Evolutionary conservation across 352 stramenopile genomes (phyloP).

Genomic region (Pythium sp.): DNA sequence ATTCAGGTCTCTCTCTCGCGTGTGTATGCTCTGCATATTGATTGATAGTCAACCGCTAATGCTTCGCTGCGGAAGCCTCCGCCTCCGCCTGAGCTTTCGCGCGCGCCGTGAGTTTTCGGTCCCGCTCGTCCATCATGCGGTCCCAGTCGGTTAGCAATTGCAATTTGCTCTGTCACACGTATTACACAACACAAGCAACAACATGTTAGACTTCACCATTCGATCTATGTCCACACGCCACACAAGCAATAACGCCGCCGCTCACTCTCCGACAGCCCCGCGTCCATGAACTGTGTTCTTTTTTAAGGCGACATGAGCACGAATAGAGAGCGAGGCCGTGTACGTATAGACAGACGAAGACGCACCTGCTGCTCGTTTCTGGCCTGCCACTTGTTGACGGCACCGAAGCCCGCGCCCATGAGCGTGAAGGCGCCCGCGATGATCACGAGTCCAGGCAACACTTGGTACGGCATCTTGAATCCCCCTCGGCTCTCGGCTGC

Average conservation of each 20-base stretch:
- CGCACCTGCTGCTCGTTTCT: slow-evolving; percentile 68
- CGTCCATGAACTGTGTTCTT: neutral
- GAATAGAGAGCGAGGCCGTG: neutral
- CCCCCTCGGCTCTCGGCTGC: neutral
- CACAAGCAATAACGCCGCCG: neutral
- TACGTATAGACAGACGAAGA: neutral
- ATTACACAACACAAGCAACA: neutral
- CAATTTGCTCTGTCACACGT: slow-evolving; percentile 56
- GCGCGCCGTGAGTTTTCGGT: slow-evolving; percentile 60
- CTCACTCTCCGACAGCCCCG: neutral
- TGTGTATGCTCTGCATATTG: neutral
- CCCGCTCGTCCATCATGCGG: slow-evolving; percentile 77
- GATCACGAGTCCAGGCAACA: slow-evolving; percentile 73
- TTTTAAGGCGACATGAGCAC: neutral
- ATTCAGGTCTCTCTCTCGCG: neutral
- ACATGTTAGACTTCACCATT: neutral
- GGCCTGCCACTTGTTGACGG: slow-evolving; percentile 74
- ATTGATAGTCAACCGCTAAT: slow-evolving; percentile 1
- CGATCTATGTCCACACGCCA: neutral
- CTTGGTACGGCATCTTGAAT: slow-evolving; percentile 83
- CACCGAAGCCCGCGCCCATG: slow-evolving; percentile 69
- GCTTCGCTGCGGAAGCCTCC: slow-evolving; percentile 9
- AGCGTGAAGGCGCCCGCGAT: slow-evolving; percentile 76
- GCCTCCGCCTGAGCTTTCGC: slow-evolving; percentile 25
- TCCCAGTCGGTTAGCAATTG: slow-evolving; percentile 78